phyloP scores from a whole-genome alignment of 441 rosid genomes.

The Gossypium trilobum region DNA sequence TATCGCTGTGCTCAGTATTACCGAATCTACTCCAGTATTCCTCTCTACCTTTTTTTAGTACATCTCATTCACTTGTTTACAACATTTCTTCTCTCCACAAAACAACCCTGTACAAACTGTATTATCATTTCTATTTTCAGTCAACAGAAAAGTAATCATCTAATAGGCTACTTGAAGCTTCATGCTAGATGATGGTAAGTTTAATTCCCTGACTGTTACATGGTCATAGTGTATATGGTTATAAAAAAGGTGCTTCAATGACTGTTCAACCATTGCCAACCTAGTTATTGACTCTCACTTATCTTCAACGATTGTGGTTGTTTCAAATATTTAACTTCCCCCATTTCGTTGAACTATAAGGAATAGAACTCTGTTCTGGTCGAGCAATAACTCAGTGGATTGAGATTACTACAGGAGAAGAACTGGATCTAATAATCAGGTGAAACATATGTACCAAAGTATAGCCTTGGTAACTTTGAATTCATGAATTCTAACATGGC shows the following conservation, averaged over 20 bases:
- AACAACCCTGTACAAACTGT: no score
- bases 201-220: neutral
- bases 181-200: neutral
- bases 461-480: neutral
- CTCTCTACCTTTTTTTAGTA: no score
- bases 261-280: neutral
- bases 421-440: neutral
- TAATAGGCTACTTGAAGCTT: no score
- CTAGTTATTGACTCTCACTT: neutral
- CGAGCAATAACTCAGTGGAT: neutral
- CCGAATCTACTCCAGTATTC: no score
- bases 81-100: no score
- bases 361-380: neutral
- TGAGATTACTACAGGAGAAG: neutral
- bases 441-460: neutral
- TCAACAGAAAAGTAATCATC: no score
- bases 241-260: neutral
- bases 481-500: neutral
- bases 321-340: neutral
- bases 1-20: no score
- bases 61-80: no score
- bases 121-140: no score
- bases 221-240: neutral
- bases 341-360: neutral
- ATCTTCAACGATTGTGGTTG: neutral